A percentile compares a stretch with the other conserved stretches of the same genome.
phyloP scores from a whole-genome alignment of 2,329 filamentous ascomycete genomes.

The Exophiala xenobiotica region DNA sequence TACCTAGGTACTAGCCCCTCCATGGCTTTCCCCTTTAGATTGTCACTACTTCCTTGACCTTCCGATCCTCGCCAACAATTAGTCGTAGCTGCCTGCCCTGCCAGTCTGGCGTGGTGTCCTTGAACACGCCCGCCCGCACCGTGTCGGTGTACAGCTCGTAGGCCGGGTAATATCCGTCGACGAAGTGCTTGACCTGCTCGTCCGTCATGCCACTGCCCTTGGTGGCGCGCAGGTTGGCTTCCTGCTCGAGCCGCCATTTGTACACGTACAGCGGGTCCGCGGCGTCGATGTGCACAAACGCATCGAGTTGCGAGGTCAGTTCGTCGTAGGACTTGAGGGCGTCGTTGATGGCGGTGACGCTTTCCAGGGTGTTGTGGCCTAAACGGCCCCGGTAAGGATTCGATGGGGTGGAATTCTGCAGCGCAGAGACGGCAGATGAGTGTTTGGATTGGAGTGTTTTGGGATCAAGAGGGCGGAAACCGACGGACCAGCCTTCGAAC shows the following conservation, averaged over 20 bases:
- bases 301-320: conserved; percentile 60
- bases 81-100: conserved; percentile 60
- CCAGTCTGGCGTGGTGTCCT: conserved; percentile 35
- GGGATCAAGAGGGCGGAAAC: conserved; percentile 67
- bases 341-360: conserved; percentile 60
- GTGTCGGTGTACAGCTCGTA: conserved; percentile 68
- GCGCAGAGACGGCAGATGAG: conserved; percentile 45
- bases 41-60: conserved; percentile 56
- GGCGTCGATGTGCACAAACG: conserved; percentile 69
- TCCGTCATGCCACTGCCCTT: conserved; percentile 79
- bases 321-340: conserved; percentile 58
- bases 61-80: conserved; percentile 60
- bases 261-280: conserved; percentile 75
- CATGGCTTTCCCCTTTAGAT: conserved; percentile 47
- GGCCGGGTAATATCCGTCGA: conserved; percentile 69
- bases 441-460: conserved; percentile 56
- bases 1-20: too few relatives aligned
- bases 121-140: conserved; percentile 59
- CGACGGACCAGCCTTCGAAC: conserved; percentile 89
- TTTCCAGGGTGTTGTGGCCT: conserved; percentile 54
- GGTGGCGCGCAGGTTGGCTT: conserved; percentile 64
- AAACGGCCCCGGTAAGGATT: conserved; percentile 50
- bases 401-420: conserved; percentile 42
- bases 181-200: conserved; percentile 74
- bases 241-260: conserved; percentile 79